Conservation (phyloP, 306 rosid genomes). For the Pterocarpus santalinus region DNA sequence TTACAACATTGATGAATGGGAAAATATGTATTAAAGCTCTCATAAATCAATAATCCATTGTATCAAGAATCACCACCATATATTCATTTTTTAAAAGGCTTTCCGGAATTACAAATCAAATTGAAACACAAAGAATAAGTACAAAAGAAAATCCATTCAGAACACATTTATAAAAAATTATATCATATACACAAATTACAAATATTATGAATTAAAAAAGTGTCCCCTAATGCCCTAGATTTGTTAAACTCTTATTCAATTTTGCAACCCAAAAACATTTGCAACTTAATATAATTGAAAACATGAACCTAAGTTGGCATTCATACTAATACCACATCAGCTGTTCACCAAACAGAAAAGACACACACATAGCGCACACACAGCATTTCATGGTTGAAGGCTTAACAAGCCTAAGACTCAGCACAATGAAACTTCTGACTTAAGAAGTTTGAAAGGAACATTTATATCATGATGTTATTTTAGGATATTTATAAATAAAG, state of each 20-base stretch:
- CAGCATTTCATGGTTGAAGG: neutral
- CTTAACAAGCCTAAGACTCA: neutral
- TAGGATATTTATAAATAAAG: neutral
- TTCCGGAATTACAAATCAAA: neutral
- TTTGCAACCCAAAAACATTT: slow-evolving; percentile 7
- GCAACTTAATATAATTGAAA: neutral
- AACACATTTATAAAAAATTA: slow-evolving; percentile 10
- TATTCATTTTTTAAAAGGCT: neutral
- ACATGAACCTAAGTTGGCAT: slow-evolving; percentile 5
- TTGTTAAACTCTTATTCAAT: neutral
- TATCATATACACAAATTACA: neutral
- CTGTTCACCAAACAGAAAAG: neutral
- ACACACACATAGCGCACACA: neutral
- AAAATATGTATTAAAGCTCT: neutral
- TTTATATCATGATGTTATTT: neutral
- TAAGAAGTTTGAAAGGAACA: neutral
- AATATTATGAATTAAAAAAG: neutral
- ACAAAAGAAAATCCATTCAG: neutral
- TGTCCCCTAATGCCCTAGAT: neutral
- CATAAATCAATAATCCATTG: too few relatives aligned
- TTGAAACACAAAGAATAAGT: neutral
- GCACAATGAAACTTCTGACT: neutral
- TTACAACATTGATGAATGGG: slow-evolving; percentile 1
- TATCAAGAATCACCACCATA: neutral
- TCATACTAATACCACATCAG: neutral